A percentile compares a stretch with the other conserved stretches of the same genome.
These are phyloP conservation scores for Lumnitzera racemosa DNA, from an alignment of 345 rosid species.

Conservation along the genomic window DNA sequence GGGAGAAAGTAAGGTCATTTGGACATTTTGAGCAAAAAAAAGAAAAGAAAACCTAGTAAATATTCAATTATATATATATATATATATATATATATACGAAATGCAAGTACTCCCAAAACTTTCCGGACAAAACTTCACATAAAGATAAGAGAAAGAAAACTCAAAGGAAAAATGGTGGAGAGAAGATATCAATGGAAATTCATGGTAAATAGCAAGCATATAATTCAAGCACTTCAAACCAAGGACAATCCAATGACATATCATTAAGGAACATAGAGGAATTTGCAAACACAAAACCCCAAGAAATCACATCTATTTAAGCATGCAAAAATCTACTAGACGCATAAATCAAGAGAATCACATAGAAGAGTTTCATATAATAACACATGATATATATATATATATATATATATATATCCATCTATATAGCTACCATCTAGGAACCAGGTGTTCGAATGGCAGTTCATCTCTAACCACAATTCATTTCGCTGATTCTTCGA, in stretches of 20 bases:
- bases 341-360: background rate
- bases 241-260: slow-evolving; percentile 29
- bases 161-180: slow-evolving; percentile 24
- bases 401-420: background rate
- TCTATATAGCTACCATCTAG: too few relatives aligned
- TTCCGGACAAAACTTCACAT: slow-evolving; percentile 4
- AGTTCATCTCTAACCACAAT: too few relatives aligned
- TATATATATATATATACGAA: background rate
- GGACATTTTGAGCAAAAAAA: background rate
- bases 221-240: slow-evolving; percentile 36
- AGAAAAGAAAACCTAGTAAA: background rate
- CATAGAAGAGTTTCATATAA: background rate
- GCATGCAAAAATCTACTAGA: background rate
- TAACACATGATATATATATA: background rate
- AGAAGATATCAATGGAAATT: slow-evolving; percentile 7
- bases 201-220: background rate
- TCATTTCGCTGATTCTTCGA: too few relatives aligned
- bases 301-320: slow-evolving; percentile 9
- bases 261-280: background rate
- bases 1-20: background rate
- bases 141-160: slow-evolving; percentile 8
- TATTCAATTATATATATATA: slow-evolving; percentile 2
- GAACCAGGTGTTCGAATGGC: too few relatives aligned
- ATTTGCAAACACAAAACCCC: slow-evolving; percentile 44
- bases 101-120: slow-evolving; percentile 8